phyloP scores from a whole-genome alignment of 73 alveolate genomes.

The Effrenium voratum region DNA sequence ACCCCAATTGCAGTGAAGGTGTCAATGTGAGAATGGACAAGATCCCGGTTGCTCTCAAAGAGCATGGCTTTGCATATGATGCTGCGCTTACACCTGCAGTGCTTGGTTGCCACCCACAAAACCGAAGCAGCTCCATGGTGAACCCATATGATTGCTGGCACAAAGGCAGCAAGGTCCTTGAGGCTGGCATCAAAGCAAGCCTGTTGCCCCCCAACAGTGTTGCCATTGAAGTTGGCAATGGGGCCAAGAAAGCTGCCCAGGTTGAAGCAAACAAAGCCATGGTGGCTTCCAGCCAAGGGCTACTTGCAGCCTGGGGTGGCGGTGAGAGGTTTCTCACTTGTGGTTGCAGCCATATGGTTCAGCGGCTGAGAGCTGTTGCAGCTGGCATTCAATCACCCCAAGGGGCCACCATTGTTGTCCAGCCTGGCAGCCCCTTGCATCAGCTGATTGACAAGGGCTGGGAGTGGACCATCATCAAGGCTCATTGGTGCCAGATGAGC shows the following conservation, averaged over 20 bases:
- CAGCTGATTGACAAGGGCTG: not conserved
- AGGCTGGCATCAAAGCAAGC: not conserved
- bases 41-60: not conserved
- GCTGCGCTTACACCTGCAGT: not conserved
- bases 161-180: not conserved
- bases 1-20: slow-evolving; percentile 1
- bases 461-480: not conserved
- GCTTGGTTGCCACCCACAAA: not conserved
- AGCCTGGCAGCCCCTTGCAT: slow-evolving; percentile 7
- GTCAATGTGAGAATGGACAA: slow-evolving; percentile 9
- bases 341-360: not conserved
- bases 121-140: not conserved
- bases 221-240: slow-evolving; percentile 7
- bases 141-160: not conserved
- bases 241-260: not conserved
- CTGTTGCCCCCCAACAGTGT: slow-evolving; percentile 14
- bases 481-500: not conserved
- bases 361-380: not conserved
- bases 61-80: not conserved
- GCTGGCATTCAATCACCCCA: not conserved
- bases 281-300: not conserved
- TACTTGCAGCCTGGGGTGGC: not conserved
- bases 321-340: not conserved
- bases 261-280: not conserved
- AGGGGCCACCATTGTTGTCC: not conserved